phyloP scores from a whole-genome alignment of 139 green algal genomes.

The Micractinium sp. region DNA sequence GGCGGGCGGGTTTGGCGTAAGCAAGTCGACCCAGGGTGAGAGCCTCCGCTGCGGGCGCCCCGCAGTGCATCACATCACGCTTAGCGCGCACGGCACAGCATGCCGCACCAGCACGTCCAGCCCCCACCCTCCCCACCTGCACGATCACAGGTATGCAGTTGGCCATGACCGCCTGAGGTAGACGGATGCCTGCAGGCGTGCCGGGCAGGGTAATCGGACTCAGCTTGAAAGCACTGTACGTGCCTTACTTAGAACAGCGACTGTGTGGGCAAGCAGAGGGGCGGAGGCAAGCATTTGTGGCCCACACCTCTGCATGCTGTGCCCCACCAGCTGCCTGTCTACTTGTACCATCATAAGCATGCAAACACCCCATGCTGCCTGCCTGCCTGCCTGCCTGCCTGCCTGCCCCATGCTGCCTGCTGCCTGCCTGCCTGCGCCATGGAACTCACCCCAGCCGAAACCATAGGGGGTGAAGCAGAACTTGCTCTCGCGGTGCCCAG shows the following conservation, averaged over 20 bases:
- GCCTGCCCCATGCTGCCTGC: too few species aligned
- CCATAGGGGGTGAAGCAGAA: slow-evolving; percentile 3
- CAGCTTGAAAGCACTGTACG: too few species aligned
- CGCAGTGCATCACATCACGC: background rate
- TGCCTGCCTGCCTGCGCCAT: too few species aligned
- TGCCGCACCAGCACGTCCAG: background rate
- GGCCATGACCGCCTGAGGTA: background rate
- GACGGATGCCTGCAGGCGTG: background rate
- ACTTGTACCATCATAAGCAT: too few species aligned
- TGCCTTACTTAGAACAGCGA: background rate
- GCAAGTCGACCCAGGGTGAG: background rate
- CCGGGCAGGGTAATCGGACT: background rate
- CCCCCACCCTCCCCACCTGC: background rate
- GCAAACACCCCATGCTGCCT: background rate
- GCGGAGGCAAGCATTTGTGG: background rate
- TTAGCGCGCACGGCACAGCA: background rate
- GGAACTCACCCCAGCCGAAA: background rate
- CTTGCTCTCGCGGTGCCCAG: background rate
- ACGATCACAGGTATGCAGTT: background rate
- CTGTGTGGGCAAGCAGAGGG: too few species aligned
- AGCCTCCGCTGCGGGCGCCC: background rate
- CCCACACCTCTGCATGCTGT: background rate
- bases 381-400: too few species aligned
- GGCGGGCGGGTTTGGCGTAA: too few species aligned
- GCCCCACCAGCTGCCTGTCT: too few species aligned